phyloP scores from a whole-genome alignment of 371 early-diverging fungal genomes.

The Capillidium heterosporum region DNA sequence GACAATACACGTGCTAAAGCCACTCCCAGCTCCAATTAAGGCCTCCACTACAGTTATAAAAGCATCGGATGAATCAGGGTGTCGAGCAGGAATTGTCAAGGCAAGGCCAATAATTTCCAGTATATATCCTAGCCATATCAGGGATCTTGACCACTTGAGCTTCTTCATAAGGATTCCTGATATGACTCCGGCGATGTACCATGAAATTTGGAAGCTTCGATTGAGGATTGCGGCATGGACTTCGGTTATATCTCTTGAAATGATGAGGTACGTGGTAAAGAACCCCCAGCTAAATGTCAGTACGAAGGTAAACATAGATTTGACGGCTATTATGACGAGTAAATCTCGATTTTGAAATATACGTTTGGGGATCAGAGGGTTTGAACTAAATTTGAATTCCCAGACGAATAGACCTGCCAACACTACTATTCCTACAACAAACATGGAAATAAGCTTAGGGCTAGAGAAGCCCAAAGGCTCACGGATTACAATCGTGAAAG shows the following conservation, averaged over 20 bases:
- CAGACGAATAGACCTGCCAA: background rate
- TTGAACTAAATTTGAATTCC: background rate
- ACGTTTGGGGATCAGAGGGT: background rate
- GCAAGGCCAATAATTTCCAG: background rate
- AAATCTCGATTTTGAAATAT: background rate
- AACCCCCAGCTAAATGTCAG: background rate
- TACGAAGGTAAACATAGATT: too few species aligned
- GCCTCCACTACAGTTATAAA: background rate
- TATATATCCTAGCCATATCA: background rate
- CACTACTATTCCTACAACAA: background rate
- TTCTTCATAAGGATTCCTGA: background rate
- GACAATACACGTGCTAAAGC: background rate
- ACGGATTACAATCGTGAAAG: background rate
- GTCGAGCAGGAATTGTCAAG: background rate
- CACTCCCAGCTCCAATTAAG: background rate
- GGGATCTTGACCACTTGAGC: background rate
- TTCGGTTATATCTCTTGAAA: background rate
- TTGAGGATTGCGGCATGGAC: background rate
- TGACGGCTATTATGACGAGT: background rate
- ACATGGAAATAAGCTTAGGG: background rate
- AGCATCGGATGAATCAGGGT: background rate
- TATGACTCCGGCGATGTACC: background rate
- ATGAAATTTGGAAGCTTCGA: background rate
- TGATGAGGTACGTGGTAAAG: background rate
- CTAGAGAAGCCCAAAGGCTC: background rate